Evolutionary conservation across 345 rosid genomes (phyloP).

Genomic region (Geranium brycei): DNA sequence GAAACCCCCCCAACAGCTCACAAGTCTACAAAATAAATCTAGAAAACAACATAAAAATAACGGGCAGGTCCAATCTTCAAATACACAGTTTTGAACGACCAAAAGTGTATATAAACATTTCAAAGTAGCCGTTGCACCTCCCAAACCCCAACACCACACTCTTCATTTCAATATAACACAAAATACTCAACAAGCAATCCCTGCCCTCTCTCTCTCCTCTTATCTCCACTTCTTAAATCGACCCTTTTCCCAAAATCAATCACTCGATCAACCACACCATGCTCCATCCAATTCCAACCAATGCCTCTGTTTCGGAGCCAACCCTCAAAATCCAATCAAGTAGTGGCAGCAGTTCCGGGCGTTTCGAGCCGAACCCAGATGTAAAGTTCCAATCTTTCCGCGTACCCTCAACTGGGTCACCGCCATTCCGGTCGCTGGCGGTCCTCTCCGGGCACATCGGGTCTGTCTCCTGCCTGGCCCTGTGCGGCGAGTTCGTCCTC

Average conservation of each 20-base stretch:
- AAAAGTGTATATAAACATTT: slow-evolving; percentile 6
- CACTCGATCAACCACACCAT: background rate
- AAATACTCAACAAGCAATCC: slow-evolving; percentile 15
- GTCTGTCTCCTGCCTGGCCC: slow-evolving; percentile 73
- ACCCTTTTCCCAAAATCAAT: background rate
- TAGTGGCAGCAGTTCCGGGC: slow-evolving; percentile 22
- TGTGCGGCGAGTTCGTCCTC: slow-evolving; percentile 80
- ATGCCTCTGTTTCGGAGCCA: slow-evolving; percentile 14
- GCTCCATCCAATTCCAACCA: slow-evolving; percentile 9
- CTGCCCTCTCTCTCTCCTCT: slow-evolving; percentile 16
- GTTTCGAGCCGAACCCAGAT: slow-evolving; percentile 24
- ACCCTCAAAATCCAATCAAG: slow-evolving; percentile 16
- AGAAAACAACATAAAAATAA: no score
- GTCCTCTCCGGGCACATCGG: slow-evolving; percentile 73
- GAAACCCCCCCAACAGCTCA: background rate
- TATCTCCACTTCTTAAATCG: background rate
- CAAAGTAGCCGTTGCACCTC: slow-evolving; percentile 75
- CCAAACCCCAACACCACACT: background rate
- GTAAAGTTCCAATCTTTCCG: slow-evolving; percentile 10
- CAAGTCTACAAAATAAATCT: background rate
- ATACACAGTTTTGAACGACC: background rate
- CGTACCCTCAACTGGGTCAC: slow-evolving; percentile 22
- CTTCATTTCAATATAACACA: background rate
- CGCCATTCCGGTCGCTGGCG: slow-evolving; percentile 43
- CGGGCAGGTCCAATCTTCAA: background rate